These are phyloP conservation scores for Hypomyces perniciosus DNA, from an alignment of 2,329 filamentous ascomycete species.

Conservation along the genomic window DNA sequence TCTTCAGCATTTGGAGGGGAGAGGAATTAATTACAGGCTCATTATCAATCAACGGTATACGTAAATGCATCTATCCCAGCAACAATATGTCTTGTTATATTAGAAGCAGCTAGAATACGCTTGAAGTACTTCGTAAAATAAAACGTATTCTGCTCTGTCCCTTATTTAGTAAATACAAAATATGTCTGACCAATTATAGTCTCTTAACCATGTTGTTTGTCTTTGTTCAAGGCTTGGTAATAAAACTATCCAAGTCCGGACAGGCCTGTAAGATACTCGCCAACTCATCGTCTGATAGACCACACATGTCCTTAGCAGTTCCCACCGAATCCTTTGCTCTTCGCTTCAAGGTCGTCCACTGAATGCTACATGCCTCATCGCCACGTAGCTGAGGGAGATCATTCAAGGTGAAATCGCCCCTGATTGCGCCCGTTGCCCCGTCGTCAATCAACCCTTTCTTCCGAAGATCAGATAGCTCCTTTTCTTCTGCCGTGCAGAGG, in stretches of 20 bases:
- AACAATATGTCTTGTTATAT: too few species aligned
- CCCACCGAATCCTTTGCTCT: neutral
- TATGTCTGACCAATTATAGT: neutral
- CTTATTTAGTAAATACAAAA: too few species aligned
- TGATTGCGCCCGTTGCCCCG: neutral
- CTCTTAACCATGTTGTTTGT: neutral
- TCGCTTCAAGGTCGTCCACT: constrained; percentile 4
- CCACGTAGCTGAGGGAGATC: constrained; percentile 7
- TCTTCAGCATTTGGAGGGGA: too few species aligned
- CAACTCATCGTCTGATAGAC: constrained; percentile 8
- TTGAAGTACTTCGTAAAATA: too few species aligned
- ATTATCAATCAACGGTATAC: too few species aligned
- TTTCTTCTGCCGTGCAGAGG: constrained; percentile 8
- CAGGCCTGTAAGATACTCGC: constrained; percentile 12
- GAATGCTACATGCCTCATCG: constrained; percentile 6
- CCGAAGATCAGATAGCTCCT: constrained; percentile 9
- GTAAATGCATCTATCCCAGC: too few species aligned
- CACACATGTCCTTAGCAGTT: neutral
- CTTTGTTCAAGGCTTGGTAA: neutral
- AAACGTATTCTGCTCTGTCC: too few species aligned
- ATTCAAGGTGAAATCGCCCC: constrained; percentile 7
- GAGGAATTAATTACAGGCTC: too few species aligned
- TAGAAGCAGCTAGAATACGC: too few species aligned
- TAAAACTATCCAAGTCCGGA: constrained; percentile 6
- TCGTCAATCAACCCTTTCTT: constrained; percentile 9